Conservation (phyloP, 306 rosid species). For the Sesbania bispinosa region DNA sequence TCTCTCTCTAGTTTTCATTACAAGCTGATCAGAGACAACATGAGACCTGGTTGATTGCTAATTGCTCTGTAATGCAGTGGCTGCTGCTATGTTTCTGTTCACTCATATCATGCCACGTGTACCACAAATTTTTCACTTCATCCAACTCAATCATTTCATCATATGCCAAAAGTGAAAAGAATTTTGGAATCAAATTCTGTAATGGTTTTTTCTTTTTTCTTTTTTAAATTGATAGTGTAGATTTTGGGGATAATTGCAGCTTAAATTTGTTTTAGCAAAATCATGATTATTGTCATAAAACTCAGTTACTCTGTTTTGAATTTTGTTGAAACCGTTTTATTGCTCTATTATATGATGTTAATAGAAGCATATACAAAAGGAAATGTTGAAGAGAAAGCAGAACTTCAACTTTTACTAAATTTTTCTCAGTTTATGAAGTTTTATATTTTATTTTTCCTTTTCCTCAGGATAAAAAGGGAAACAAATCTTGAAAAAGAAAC, state of each 20-base stretch:
- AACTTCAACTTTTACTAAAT: background rate
- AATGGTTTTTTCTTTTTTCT: background rate
- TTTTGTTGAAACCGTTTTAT: background rate
- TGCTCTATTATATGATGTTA: background rate
- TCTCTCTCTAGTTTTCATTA: background rate
- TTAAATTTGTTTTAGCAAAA: background rate
- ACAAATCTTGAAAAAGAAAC: background rate
- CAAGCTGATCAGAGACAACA: background rate
- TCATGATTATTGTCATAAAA: background rate
- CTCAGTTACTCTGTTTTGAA: background rate
- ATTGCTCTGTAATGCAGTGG: background rate
- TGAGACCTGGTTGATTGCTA: background rate
- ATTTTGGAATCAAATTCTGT: background rate
- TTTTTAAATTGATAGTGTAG: background rate
- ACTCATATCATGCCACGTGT: constrained; percentile 22
- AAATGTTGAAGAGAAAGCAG: background rate
- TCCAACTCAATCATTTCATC: background rate
- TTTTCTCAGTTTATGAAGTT: background rate
- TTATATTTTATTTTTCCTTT: background rate
- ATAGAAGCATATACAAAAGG: background rate
- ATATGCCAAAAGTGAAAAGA: background rate
- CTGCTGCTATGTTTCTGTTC: background rate
- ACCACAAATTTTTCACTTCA: background rate
- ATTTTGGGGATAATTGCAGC: background rate
- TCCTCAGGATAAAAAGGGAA: background rate